These are phyloP conservation scores for Hevea brasiliensis DNA, from an alignment of 345 rosid species.

Conservation along the genomic window DNA sequence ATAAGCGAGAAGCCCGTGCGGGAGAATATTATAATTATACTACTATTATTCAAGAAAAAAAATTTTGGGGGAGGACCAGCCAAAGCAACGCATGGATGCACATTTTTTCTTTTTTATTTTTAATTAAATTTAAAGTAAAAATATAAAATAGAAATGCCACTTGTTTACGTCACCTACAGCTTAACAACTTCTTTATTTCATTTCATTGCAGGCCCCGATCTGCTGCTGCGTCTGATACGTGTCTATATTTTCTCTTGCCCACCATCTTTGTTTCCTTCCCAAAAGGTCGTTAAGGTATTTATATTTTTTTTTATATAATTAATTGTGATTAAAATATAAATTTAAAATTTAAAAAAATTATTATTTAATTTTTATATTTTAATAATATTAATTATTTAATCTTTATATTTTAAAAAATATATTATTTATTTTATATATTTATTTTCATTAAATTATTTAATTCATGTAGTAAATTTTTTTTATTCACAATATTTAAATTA, in stretches of 20 bases:
- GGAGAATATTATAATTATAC: not conserved
- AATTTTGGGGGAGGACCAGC: not conserved
- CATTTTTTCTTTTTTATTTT: not conserved
- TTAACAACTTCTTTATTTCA: not conserved
- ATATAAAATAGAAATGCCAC: not conserved
- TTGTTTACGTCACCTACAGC: not conserved
- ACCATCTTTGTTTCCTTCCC: not conserved
- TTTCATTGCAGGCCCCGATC: not conserved
- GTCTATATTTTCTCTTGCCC: not conserved
- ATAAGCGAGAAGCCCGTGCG: conserved; percentile 17
- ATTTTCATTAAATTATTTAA: too few species aligned
- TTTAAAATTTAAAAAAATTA: too few species aligned
- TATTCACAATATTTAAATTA: too few species aligned
- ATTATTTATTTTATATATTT: too few species aligned
- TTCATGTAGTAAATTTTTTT: too few species aligned
- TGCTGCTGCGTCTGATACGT: not conserved
- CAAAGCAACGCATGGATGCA: not conserved
- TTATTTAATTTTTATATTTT: too few species aligned
- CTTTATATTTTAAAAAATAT: too few species aligned
- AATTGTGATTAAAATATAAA: too few species aligned
- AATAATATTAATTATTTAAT: too few species aligned
- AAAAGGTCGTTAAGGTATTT: too few species aligned
- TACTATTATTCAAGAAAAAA: too few species aligned
- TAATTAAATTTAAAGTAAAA: not conserved
- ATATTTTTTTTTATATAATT: too few species aligned